Base-by-base conservation (phyloP, 2,329 filamentous ascomycete species). In the Aureobasidium sp. region DNA sequence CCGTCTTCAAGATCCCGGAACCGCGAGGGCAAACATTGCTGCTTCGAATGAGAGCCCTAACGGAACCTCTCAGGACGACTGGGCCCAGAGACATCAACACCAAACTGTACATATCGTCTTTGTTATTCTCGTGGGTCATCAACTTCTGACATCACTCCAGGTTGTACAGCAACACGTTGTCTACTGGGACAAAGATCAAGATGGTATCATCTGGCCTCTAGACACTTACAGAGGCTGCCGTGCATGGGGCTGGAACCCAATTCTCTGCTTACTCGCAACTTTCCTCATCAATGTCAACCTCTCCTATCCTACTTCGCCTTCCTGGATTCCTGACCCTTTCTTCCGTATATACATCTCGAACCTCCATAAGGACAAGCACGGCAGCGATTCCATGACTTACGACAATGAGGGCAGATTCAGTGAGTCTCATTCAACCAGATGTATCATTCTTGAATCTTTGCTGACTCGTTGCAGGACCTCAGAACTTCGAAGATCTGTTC, bases 111-210 rank as follows among this genome's bases (percentile, higher is more conserved):
- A 59, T 44, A 3, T 46, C 39, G 47, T 26, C 13, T 20, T 29
- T 8, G 1, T 2, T 10, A 7, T 12, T 10, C 13, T 10, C 17
- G 13, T 27, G 5, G 10, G 5, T 15, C 2, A 2, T 27, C 20
- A 20, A 20, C 3, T 47, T 36, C 64, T 66, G 29, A 55, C 32
- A 34, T 26, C 29, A 7, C 57, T 17, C 3, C 60, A 68, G 69
- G 76, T 82, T 13, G 74, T 84, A 3, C 79, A 82, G 67, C 81
- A 84, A 66, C 82, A 84, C 68, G 76, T 76, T 66, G 72, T 73
- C 26, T 83, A 81, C 73, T 84, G 80, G 66, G 81, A 84, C 68
- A 66, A 71, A 10, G 81, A 83, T 67, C 66, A 70, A 32, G 81
- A 83, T 67, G 78, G 78, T 37, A 70, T 83, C n/a, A 79, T 84